phyloP scores from a whole-genome alignment of 2,329 filamentous ascomycete species.

The Huntiella abstrusa region DNA sequence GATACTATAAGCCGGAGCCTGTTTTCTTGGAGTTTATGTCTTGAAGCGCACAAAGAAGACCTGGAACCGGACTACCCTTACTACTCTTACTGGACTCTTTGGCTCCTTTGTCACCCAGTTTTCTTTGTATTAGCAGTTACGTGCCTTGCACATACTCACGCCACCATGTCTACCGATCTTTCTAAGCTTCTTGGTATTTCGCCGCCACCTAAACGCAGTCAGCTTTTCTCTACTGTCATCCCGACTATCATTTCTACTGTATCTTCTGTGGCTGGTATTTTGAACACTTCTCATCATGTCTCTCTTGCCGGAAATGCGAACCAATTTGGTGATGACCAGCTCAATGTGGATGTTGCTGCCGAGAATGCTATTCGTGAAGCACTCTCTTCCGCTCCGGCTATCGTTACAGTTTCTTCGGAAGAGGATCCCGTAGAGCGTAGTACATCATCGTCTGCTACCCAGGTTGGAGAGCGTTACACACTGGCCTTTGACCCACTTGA shows the following conservation, averaged over 20 bases:
- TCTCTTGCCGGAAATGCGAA: conserved; percentile 22
- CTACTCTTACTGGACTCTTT: no score
- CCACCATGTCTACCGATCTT: conserved; percentile 1
- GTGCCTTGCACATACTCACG: no score
- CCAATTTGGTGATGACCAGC: conserved; percentile 38
- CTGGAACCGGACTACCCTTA: no score
- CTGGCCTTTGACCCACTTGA: conserved; percentile 46
- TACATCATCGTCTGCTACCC: conserved; percentile 12
- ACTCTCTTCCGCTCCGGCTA: conserved; percentile 21
- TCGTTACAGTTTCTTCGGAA: conserved; percentile 37
- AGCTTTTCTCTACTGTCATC: conserved; percentile 26
- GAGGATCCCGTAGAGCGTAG: conserved; percentile 37
- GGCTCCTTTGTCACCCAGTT: no score
- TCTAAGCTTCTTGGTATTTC: conserved; percentile 14
- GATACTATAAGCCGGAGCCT: no score
- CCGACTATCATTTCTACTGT: conserved; percentile 29
- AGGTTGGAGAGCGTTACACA: conserved; percentile 28
- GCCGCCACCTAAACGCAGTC: conserved; percentile 13
- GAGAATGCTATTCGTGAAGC: conserved; percentile 29
- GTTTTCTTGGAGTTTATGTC: no score
- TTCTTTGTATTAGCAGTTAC: no score
- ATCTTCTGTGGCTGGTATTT: conserved; percentile 24
- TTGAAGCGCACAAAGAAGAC: no score
- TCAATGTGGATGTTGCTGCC: conserved; percentile 36
- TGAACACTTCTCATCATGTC: conserved; percentile 28